Conservation (phyloP, 805 yeast species). For the Candida tammaniensis region DNA sequence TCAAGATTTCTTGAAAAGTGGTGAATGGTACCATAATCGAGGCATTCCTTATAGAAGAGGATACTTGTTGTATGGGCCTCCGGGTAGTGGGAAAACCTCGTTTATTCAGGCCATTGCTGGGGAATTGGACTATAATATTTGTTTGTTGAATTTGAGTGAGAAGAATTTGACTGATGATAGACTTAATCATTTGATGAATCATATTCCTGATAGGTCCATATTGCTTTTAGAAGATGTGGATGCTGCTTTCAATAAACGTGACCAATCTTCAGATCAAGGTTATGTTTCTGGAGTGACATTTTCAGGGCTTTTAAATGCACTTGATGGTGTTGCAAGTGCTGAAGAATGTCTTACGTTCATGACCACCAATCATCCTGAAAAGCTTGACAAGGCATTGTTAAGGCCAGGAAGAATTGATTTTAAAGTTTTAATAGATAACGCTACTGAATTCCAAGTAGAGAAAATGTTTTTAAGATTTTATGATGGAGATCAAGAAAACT, state of each 20-base stretch:
- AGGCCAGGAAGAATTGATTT: constrained; percentile 94
- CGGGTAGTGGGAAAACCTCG: constrained; percentile 96
- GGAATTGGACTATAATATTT: constrained; percentile 90
- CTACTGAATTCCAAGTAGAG: constrained; percentile 75
- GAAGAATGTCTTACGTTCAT: constrained; percentile 95
- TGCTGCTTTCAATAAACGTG: constrained; percentile 87
- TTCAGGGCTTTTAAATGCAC: constrained; percentile 87
- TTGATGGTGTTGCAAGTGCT: constrained; percentile 97
- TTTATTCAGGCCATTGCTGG: constrained; percentile 97
- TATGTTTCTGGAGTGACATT: constrained; percentile 89
- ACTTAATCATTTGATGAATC: constrained; percentile 92
- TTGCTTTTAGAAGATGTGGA: constrained; percentile 89
- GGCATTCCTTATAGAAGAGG: constrained; percentile 99
- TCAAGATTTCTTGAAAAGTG: constrained; percentile 70
- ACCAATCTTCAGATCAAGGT: constrained; percentile 73
- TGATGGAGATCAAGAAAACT: constrained; percentile 51
- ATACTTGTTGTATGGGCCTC: constrained; percentile 91
- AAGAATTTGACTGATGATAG: constrained; percentile 92
- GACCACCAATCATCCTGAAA: constrained; percentile 98
- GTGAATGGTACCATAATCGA: constrained; percentile 89
- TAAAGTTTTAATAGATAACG: constrained; percentile 80
- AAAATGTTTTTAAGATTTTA: constrained; percentile 89
- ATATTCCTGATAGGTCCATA: constrained; percentile 86
- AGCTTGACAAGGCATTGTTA: constrained; percentile 85
- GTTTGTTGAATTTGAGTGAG: constrained; percentile 88